Evolutionary conservation across 257 asterid species (phyloP).

Genomic region (Paulownia fortunei): DNA sequence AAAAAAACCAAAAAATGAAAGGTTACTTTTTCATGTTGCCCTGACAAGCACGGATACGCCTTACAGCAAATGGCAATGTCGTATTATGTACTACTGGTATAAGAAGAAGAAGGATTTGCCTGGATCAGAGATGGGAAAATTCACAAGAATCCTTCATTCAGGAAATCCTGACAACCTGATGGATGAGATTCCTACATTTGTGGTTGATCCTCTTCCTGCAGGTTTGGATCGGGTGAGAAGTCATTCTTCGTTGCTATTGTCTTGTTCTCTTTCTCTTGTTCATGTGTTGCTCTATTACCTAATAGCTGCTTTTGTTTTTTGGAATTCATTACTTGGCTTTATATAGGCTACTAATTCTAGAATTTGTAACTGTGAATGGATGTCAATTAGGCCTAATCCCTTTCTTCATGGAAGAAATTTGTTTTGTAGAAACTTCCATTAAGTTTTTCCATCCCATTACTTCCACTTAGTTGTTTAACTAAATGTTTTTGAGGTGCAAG

Average conservation of each 20-base stretch:
- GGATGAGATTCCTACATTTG: constrained; percentile 72
- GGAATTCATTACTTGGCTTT: neutral
- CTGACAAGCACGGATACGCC: constrained; percentile 46
- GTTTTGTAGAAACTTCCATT: no score
- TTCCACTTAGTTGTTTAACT: no score
- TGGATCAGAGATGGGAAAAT: constrained; percentile 65
- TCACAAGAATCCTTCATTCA: constrained; percentile 65
- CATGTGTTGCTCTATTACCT: neutral
- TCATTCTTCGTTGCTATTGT: neutral
- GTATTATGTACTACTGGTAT: constrained; percentile 70
- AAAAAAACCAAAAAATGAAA: constrained; percentile 22
- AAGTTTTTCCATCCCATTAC: no score
- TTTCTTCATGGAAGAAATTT: no score
- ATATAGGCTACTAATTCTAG: neutral
- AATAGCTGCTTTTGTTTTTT: neutral
- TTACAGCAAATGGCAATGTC: constrained; percentile 70
- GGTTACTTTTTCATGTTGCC: constrained; percentile 55
- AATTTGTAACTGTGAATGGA: no score
- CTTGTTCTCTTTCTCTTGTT: neutral
- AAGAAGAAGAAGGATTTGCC: constrained; percentile 52
- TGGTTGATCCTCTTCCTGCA: constrained; percentile 66
- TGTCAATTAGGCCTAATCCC: no score
- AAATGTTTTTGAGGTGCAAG: neutral
- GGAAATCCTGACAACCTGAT: constrained; percentile 59
- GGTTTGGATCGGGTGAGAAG: constrained; percentile 57